These are phyloP conservation scores for Sclerotinia glacialis DNA, from an alignment of 2,329 filamentous ascomycete species.

Conservation along the genomic window DNA sequence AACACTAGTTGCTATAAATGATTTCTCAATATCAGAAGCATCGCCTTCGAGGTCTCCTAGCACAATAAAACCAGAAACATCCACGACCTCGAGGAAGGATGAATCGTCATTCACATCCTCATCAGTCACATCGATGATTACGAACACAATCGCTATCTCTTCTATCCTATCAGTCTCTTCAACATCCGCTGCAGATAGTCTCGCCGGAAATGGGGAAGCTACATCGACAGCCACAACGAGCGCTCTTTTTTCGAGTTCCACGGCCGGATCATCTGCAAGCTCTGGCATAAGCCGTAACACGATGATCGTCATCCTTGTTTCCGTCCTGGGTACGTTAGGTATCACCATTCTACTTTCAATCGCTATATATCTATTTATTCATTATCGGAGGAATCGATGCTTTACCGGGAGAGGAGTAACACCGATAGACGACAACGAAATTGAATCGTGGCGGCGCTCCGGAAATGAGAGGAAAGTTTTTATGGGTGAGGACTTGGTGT, in stretches of 20 bases:
- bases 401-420: conserved; percentile 56
- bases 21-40: conserved; percentile 5
- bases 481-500: background rate
- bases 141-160: conserved; percentile 27
- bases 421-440: conserved; percentile 64
- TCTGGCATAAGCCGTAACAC: conserved; percentile 24
- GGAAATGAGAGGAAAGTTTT: conserved; percentile 18
- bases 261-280: conserved; percentile 24
- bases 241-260: conserved; percentile 23
- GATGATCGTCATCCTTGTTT: conserved; percentile 34
- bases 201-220: conserved; percentile 9
- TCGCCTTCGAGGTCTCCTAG: background rate
- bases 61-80: background rate
- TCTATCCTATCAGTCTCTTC: conserved; percentile 25
- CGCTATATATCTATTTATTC: conserved; percentile 29
- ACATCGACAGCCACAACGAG: conserved; percentile 19
- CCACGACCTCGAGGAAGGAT: conserved; percentile 17
- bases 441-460: conserved; percentile 55
- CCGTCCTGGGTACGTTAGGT: conserved; percentile 34
- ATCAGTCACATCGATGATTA: conserved; percentile 21
- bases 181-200: conserved; percentile 10
- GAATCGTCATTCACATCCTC: conserved; percentile 23
- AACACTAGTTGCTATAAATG: conserved; percentile 18
- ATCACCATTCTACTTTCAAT: conserved; percentile 30
- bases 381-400: conserved; percentile 34